phyloP scores from a whole-genome alignment of 2,329 filamentous ascomycete species.

The Cadophora luteo-olivacea region DNA sequence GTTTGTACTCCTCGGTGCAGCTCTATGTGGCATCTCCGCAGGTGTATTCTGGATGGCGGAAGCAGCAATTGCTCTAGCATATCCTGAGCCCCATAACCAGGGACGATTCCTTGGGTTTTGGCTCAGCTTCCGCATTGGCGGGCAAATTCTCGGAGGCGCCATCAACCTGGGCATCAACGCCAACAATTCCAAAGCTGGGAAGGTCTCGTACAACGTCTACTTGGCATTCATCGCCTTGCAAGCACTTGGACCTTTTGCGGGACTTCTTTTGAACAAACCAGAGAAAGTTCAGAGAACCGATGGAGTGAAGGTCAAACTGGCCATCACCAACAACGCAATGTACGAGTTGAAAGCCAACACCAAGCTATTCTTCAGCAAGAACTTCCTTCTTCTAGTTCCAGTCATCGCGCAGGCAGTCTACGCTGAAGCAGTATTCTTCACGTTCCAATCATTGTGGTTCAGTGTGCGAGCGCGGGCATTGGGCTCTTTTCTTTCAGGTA shows the following conservation, averaged over 20 bases:
- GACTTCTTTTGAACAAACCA: slow-evolving; percentile 66
- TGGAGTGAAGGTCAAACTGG: slow-evolving; percentile 65
- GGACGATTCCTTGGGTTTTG: slow-evolving; percentile 72
- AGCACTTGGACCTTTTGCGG: slow-evolving; percentile 68
- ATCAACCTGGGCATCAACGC: slow-evolving; percentile 74
- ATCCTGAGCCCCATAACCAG: slow-evolving; percentile 73
- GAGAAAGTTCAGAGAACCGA: slow-evolving; percentile 69
- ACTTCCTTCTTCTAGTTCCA: slow-evolving; percentile 68
- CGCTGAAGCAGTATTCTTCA: slow-evolving; percentile 75
- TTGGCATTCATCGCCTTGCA: slow-evolving; percentile 75
- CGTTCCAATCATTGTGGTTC: slow-evolving; percentile 73
- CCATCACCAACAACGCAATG: slow-evolving; percentile 61
- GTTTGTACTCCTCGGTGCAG: slow-evolving; percentile 65
- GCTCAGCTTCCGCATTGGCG: slow-evolving; percentile 64
- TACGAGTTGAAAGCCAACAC: slow-evolving; percentile 65
- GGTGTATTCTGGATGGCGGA: slow-evolving; percentile 81
- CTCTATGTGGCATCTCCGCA: slow-evolving; percentile 49
- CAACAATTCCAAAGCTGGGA: slow-evolving; percentile 61
- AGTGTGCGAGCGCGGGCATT: slow-evolving; percentile 71
- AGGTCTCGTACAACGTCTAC: slow-evolving; percentile 73
- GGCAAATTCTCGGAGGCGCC: slow-evolving; percentile 74
- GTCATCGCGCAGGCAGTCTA: slow-evolving; percentile 77
- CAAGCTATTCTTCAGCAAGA: slow-evolving; percentile 63
- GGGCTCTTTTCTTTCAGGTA: slow-evolving; percentile 73
- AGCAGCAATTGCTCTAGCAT: slow-evolving; percentile 74